Evolutionary conservation across 345 rosid genomes (phyloP), one percentile per base, ranked within the genome.

Genomic region (Pistacia atlantica): DNA sequence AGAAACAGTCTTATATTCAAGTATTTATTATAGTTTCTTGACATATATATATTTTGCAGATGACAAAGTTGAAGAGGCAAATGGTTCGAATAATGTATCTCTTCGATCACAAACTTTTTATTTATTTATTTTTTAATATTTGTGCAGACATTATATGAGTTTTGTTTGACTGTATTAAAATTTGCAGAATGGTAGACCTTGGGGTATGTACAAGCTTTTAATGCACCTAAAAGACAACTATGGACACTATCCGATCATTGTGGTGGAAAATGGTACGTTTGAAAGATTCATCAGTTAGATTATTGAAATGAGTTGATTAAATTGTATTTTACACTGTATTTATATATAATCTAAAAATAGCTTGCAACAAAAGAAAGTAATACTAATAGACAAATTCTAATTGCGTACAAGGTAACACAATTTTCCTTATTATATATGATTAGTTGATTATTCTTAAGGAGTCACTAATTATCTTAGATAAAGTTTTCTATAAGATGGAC

Each of bases 161-260:
- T 51, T 51, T 7, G 55, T 14, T 51, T 51, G 14, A 51, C 17
- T 54, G 5, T 16, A 31, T 31, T 31, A 31, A 31, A 31, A 1
- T 31, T 31, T 31, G 33, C 33, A 31, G 33, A 31, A 31, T 31
- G 33, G 33, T 31, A 90, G 88, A 45, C 91, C 91, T 18, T 88
- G 91, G 91, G 91, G 91, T 4, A 71, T 90, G 77, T 85, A 84
- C 79, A 88, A 80, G 78, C 72, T 83, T 8, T 56, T 88, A 25
- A 76, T 77, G 28, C 88, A 86, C 51, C 65, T 88, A 8, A 90
- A 90, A 78, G 88, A 90, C 69, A 76, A 56, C 2, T 90, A 90
- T 12, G 79, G 81, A 48, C 85, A 88, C 49, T 85, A 86, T 0
- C 74, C 76, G 1, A 71, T 90, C 28, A 77, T 88, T 42, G 10